phyloP scores from a whole-genome alignment of 2,329 filamentous ascomycete genomes.

The Lithohypha guttulata region DNA sequence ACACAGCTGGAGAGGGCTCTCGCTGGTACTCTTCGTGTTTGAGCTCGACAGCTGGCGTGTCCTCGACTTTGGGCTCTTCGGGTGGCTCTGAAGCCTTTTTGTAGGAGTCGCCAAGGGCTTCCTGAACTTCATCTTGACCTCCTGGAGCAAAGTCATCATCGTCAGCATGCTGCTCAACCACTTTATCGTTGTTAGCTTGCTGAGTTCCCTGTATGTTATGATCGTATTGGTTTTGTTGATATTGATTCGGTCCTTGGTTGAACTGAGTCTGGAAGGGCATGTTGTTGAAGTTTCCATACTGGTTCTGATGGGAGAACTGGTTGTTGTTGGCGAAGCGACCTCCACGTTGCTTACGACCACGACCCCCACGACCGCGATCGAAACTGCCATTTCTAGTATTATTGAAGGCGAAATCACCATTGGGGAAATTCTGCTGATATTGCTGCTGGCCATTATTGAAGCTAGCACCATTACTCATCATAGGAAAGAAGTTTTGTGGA shows the following conservation, averaged over 20 bases:
- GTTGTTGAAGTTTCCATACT: slow-evolving; percentile 20
- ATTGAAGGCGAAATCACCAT: slow-evolving; percentile 46
- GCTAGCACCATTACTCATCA: slow-evolving; percentile 89
- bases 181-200: slow-evolving; percentile 12
- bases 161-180: slow-evolving; percentile 18
- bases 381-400: slow-evolving; percentile 68
- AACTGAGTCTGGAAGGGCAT: slow-evolving; percentile 10
- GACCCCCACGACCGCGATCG: slow-evolving; percentile 56
- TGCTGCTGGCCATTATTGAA: slow-evolving; percentile 52
- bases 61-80: slow-evolving; percentile 11
- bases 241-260: slow-evolving; percentile 11
- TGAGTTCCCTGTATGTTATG: slow-evolving; percentile 13
- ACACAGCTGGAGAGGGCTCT: slow-evolving; percentile 6
- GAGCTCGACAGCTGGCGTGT: slow-evolving; percentile 9
- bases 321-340: slow-evolving; percentile 28
- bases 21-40: slow-evolving; percentile 11
- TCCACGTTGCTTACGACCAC: slow-evolving; percentile 46
- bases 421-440: slow-evolving; percentile 41
- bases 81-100: slow-evolving; percentile 1
- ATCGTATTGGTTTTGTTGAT: slow-evolving; percentile 16
- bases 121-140: slow-evolving; percentile 26
- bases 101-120: slow-evolving; percentile 20
- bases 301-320: slow-evolving; percentile 27
- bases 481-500: slow-evolving; percentile 23
- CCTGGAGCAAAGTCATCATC: slow-evolving; percentile 28